These are phyloP conservation scores for Limonomyces culmigenus DNA, from an alignment of 1,284 basidiomycete genomes.

Conservation along the genomic window DNA sequence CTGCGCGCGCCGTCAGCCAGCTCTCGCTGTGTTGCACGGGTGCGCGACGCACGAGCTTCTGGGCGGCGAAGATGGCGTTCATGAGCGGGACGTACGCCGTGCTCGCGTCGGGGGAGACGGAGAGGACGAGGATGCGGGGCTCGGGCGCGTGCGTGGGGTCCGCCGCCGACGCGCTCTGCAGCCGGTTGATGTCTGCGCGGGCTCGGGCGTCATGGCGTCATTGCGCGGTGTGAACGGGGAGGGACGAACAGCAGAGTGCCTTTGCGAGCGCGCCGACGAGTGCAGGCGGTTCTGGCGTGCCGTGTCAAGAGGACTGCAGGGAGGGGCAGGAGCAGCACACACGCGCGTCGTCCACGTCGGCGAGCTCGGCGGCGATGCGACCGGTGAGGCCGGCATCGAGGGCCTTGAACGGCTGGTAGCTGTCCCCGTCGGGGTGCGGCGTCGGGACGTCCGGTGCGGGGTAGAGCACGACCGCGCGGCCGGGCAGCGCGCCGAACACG, in stretches of 20 bases:
- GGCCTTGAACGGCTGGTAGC: conserved; percentile 67
- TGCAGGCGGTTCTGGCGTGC: conserved; percentile 37
- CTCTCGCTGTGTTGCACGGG: background rate
- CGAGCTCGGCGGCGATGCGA: conserved; percentile 45
- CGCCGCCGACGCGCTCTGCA: conserved; percentile 21
- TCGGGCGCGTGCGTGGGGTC: conserved; percentile 35
- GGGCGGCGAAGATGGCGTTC: conserved; percentile 98
- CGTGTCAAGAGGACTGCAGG: conserved; percentile 1
- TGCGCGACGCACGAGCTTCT: conserved; percentile 60
- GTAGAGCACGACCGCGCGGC: conserved; percentile 61
- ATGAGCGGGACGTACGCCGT: conserved; percentile 92
- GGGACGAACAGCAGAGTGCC: conserved; percentile 68
- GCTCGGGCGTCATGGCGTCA: background rate
- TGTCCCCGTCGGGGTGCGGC: conserved; percentile 50
- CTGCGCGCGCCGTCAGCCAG: conserved; percentile 23
- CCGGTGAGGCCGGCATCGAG: conserved; percentile 53
- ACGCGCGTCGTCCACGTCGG: conserved; percentile 29
- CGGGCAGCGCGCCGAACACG: conserved; percentile 78
- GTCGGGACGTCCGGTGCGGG: conserved; percentile 19
- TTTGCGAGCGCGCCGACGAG: conserved; percentile 81
- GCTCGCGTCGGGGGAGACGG: conserved; percentile 79
- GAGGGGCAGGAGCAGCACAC: conserved; percentile 5
- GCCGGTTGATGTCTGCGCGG: conserved; percentile 67
- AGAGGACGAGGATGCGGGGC: conserved; percentile 80
- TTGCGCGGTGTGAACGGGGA: background rate